A percentile compares a stretch with the other conserved stretches of the same genome.
Evolutionary conservation across 164 flowering plant genomes (phyloP).

Genomic region (grape (Vitis vinifera)): ASM3070453v1 NC_081806.1:10474001-10474500

Average conservation of each 20-base stretch:
- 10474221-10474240: background rate
- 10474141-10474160: conserved; percentile 4
- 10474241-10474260: background rate
- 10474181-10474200: background rate
- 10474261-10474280: background rate
- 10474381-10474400: too few species aligned
- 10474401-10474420: too few species aligned
- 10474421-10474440: too few species aligned
- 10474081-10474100: conserved; percentile 18
- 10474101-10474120: too few species aligned
- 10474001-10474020: conserved; percentile 40
- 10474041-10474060: background rate
- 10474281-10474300: too few species aligned
- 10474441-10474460: too few species aligned
- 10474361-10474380: too few species aligned
- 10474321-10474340: too few species aligned
- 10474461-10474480: too few species aligned
- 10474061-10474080: background rate
- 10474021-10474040: conserved; percentile 16
- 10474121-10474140: background rate
- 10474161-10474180: conserved; percentile 12
- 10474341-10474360: too few species aligned
- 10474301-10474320: too few species aligned
- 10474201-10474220: background rate
- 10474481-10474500: too few species aligned